Percentiles rank a stretch among this genome's conserved stretches.
Conservation (phyloP, 345 rosid genomes). For the Carallia brachiata region DNA sequence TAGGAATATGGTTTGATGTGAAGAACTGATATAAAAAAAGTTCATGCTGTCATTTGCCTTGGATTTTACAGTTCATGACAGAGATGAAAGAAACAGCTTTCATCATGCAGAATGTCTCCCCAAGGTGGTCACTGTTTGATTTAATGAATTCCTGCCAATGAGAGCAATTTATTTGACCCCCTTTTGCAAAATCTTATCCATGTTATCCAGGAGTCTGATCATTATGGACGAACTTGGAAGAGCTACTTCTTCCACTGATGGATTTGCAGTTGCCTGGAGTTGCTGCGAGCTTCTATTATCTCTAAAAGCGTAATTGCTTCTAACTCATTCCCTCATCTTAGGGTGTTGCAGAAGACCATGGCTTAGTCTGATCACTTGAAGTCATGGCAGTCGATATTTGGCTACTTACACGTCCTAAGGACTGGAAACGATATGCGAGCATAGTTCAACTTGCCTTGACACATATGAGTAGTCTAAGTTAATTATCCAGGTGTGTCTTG, state of each 20-base stretch:
- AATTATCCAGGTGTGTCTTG: too few relatives aligned
- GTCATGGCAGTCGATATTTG: not conserved
- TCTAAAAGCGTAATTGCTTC: slow-evolving; percentile 61
- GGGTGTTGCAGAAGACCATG: not conserved
- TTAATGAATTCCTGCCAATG: not conserved
- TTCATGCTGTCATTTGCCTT: not conserved
- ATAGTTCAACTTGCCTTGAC: too few relatives aligned
- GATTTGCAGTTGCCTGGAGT: slow-evolving; percentile 94
- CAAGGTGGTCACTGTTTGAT: slow-evolving; percentile 41
- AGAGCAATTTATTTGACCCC: not conserved
- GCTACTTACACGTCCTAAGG: not conserved
- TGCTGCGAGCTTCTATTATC: slow-evolving; percentile 88
- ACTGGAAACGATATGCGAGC: too few relatives aligned
- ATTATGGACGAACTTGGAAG: slow-evolving; percentile 97
- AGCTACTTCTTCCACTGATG: slow-evolving; percentile 97
- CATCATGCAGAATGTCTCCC: slow-evolving; percentile 84
- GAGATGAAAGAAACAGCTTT: slow-evolving; percentile 99
- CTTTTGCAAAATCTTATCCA: not conserved
- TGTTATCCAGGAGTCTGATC: slow-evolving; percentile 66
- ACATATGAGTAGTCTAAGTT: too few relatives aligned
- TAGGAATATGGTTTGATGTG: not conserved
- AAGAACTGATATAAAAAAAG: not conserved
- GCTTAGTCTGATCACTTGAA: too few relatives aligned
- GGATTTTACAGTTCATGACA: slow-evolving; percentile 81
- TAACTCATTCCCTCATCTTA: slow-evolving; percentile 1